A percentile compares a stretch with the other conserved stretches of the same genome.
phyloP scores from a whole-genome alignment of 345 rosid species.

The Geranium rotundifolium region DNA sequence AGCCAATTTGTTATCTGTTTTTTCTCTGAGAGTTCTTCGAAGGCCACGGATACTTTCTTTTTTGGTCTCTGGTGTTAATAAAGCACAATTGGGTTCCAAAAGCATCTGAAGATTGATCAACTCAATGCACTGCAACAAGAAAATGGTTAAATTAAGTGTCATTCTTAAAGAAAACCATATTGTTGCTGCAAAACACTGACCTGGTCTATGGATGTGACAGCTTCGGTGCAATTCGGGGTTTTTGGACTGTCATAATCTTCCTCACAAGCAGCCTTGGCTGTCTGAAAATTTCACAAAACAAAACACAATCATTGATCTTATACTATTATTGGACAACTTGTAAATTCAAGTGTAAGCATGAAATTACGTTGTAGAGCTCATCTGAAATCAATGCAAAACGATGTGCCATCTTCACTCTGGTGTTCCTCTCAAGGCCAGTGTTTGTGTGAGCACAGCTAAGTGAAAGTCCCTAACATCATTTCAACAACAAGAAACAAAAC shows the following conservation, averaged over 20 bases:
- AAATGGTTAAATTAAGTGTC: too few species aligned
- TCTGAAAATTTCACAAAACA: neutral
- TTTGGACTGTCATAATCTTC: constrained; percentile 1
- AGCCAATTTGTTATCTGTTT: neutral
- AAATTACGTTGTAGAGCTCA: constrained; percentile 8
- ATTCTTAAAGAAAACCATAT: too few species aligned
- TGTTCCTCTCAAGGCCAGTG: constrained; percentile 12
- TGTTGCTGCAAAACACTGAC: neutral
- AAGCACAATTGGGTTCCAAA: neutral
- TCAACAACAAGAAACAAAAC: neutral
- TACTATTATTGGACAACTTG: too few species aligned
- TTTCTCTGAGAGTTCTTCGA: neutral
- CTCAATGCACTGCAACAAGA: neutral
- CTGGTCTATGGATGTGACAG: neutral
- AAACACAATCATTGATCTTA: too few species aligned
- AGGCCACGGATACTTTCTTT: neutral
- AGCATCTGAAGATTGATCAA: neutral
- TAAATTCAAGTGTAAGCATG: too few species aligned
- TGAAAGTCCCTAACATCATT: constrained; percentile 10
- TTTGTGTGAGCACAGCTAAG: constrained; percentile 16
- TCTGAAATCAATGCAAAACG: constrained; percentile 12
- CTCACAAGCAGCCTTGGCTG: constrained; percentile 2
- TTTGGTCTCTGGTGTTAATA: neutral
- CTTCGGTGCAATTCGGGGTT: constrained; percentile 3
- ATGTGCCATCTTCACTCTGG: constrained; percentile 16